Base-by-base conservation (phyloP, 176 grass and related monocot species). In the Ensete glaucum region DNA sequence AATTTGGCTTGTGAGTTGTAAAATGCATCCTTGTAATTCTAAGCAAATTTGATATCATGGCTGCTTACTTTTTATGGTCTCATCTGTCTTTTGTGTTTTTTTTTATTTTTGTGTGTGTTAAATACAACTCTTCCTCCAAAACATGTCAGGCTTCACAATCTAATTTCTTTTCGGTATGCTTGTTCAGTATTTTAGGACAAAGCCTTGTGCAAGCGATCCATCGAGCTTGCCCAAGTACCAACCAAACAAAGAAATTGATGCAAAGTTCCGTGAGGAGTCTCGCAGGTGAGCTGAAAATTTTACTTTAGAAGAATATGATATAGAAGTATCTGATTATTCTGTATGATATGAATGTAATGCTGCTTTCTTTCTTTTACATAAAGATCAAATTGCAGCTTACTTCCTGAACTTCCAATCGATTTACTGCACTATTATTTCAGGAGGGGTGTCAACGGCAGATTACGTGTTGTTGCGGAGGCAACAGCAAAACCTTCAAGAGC, bases 211-310 rank as follows among this genome's bases (percentile, higher is more conserved):
- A 17, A 89, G 86, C 56, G 88, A 91, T 0, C 83, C 96, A 8
- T 82, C 81, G 11, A 89, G 81, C 83, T 68, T 95, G 85, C 96
- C 96, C 15, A 91, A 84, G 78, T 95, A 91, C 73, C 75, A 85
- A 67, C 96, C 96, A 20, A 94, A 88, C 77, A 91, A 88, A 83
- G 96, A 99, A 79, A 99, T 99, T 52, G 91, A 99, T 75, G 91
- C 91, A 52, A 95, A 95, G 78, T 58, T 81, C 69, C 88, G 91
- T 1, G 91, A 75, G 50, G 49, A 75, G 8, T 13, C 50, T 11
- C 59, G 1, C 23, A 73, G 62, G 72, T 81, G 17, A 75, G 24
- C 53, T 72, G 10, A 56, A 9, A 26, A 26, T 11, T 8, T 51
- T 71, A 4, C 11, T 1, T 11, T 2, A 19, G 16, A 16, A 50